Evolutionary conservation across 306 rosid genomes (phyloP), one percentile per base, ranked within the genome.

Genomic region (Crotalaria pallida): DNA sequence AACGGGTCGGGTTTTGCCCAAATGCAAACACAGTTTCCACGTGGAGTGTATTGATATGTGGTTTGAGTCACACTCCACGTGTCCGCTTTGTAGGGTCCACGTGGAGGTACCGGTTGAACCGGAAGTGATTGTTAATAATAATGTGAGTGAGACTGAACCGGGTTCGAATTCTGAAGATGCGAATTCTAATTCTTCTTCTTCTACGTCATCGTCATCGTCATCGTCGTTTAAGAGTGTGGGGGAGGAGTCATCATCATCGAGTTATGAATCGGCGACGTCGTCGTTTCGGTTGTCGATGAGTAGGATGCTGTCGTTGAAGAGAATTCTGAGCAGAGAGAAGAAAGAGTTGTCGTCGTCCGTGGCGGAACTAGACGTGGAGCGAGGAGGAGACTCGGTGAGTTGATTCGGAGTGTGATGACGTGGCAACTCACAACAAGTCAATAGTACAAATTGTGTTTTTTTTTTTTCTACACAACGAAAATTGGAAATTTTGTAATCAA

Each of bases 21-120:
- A 74, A 59, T 93, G 98, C 12, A 67, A 65, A 8, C 98, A 93
- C 63, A 73, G 74, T n/a, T 93, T 93, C 48, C 98, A 93, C 33
- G 83, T 75, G 1, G 90, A 76, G 0, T 93, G 98, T 56, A 93
- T 93, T 17, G 98, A 93, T 22, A 85, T 87, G 94, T 90, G 98
- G 98, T 87, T 93, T 45, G 87, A 73, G 0, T 86, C 96, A 0
- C 96, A 93, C 62, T 72, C 88, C 47, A 90, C 96, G 0, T 93
- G 98, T 18, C 98, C 98, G 0, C 83, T 93, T 1, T 93, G 98
- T 21, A 74, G 98, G 66, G 67, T 83, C 0, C 40, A 84, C 0
- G 97, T 93, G 5, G 97, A 93, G 52, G 52, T 73, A 7, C 34
- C 7, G 0, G 21, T 65, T 2, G 69, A n/a, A 24, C 2, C 43